These are phyloP conservation scores for Coemansia sp. DNA, from an alignment of 371 early-diverging fungal species.

Conservation along the genomic window DNA sequence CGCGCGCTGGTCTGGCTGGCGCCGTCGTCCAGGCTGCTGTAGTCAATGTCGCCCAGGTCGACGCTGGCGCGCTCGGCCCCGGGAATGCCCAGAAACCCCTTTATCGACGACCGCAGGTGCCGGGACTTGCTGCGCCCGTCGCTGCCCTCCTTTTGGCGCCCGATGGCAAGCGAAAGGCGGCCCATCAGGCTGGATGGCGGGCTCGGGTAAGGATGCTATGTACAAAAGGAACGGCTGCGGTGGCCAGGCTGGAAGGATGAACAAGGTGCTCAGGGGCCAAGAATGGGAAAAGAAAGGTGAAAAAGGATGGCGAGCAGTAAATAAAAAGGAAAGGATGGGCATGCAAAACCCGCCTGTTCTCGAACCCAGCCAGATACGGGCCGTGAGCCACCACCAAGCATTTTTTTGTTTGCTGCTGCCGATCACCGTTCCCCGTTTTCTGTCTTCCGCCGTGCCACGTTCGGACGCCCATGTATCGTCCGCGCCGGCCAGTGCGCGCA, in stretches of 20 bases:
- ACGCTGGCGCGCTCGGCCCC: conserved; percentile 36
- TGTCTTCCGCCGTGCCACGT: too few relatives aligned
- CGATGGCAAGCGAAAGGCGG: conserved; percentile 46
- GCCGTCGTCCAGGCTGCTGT: conserved; percentile 4
- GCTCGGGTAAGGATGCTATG: neutral
- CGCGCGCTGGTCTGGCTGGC: conserved; percentile 8
- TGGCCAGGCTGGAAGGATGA: neutral
- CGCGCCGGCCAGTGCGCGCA: too few relatives aligned
- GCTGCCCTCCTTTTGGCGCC: conserved; percentile 41
- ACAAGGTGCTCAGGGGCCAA: neutral
- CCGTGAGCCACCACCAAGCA: neutral
- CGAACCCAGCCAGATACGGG: too few relatives aligned
- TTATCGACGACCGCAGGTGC: conserved; percentile 40
- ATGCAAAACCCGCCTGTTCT: neutral
- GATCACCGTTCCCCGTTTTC: too few relatives aligned
- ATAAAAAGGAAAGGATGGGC: neutral
- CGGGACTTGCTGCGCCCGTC: conserved; percentile 26
- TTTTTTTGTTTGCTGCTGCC: neutral
- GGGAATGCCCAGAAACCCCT: conserved; percentile 38
- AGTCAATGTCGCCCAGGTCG: conserved; percentile 37
- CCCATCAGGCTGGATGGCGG: conserved; percentile 23
- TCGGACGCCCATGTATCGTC: too few relatives aligned
- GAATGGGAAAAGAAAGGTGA: neutral
- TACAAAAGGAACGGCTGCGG: conserved; percentile 2
- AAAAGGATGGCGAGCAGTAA: conserved; percentile 1